phyloP scores from a whole-genome alignment of 257 asterid species.

The Dorcoceras hygrometricum region DNA sequence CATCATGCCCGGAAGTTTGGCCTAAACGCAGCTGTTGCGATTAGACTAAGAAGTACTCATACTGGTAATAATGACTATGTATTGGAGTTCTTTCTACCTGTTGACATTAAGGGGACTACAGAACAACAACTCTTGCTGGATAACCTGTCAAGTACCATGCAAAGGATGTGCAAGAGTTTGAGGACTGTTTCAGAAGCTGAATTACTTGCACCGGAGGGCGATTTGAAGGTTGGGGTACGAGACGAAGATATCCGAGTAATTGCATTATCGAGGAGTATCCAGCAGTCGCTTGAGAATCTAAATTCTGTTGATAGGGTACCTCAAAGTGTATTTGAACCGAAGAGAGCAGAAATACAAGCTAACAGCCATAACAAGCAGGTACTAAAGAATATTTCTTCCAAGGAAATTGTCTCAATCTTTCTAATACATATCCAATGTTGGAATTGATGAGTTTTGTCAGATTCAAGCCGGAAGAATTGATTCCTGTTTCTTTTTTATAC shows the following conservation, averaged over 20 bases:
- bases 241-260: conserved; percentile 24
- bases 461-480: no score
- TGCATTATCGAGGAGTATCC: conserved; percentile 26
- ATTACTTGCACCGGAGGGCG: conserved; percentile 27
- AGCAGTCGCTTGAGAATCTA: conserved; percentile 24
- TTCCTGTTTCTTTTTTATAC: no score
- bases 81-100: conserved; percentile 75
- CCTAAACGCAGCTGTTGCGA: conserved; percentile 67
- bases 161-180: conserved; percentile 54
- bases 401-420: neutral
- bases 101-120: conserved; percentile 33
- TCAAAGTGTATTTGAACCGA: conserved; percentile 24
- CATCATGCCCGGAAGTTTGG: conserved; percentile 78
- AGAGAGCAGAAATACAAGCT: conserved; percentile 25
- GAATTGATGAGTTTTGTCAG: no score
- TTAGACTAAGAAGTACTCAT: conserved; percentile 52
- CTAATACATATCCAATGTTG: no score
- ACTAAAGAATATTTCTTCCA: neutral
- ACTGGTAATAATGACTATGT: conserved; percentile 61
- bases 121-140: conserved; percentile 60
- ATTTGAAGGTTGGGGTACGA: conserved; percentile 21
- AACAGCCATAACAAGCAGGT: conserved; percentile 35
- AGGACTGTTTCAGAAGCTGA: conserved; percentile 49
- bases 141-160: conserved; percentile 52
- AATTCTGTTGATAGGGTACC: conserved; percentile 19